Evolutionary conservation across 441 rosid genomes (phyloP).

Genomic region (Francoa sonchifolia): DNA sequence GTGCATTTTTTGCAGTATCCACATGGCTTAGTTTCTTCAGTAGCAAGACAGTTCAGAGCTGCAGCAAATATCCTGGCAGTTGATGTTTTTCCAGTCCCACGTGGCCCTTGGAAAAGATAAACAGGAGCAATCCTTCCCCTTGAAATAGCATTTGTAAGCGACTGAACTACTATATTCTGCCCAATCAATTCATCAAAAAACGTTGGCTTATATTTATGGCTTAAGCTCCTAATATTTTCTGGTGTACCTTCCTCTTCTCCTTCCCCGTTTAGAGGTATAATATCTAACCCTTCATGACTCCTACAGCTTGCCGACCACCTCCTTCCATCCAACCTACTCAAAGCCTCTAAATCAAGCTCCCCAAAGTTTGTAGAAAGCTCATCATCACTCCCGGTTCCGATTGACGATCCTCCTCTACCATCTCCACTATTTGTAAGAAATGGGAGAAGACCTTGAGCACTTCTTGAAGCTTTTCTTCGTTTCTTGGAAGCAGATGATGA

Average conservation of each 20-base stretch:
- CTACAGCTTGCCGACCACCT: conserved; percentile 90
- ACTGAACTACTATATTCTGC: conserved; percentile 81
- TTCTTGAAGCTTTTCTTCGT: conserved; percentile 40
- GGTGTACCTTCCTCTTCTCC: conserved; percentile 57
- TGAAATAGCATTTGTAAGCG: conserved; percentile 59
- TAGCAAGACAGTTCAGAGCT: conserved; percentile 66
- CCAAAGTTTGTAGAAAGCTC: conserved; percentile 84
- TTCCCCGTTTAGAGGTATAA: conserved; percentile 45
- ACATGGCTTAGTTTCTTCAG: conserved; percentile 70
- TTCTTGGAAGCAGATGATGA: conserved; percentile 39
- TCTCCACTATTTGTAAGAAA: conserved; percentile 52
- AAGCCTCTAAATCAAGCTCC: conserved; percentile 91
- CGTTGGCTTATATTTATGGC: conserved; percentile 83
- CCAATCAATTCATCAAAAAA: conserved; percentile 83
- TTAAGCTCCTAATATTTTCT: conserved; percentile 58
- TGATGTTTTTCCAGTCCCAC: conserved; percentile 94
- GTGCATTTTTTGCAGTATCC: conserved; percentile 69
- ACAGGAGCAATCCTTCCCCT: conserved; percentile 83
- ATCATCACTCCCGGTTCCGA: conserved; percentile 78
- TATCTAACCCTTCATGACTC: conserved; percentile 74
- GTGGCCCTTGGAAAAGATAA: conserved; percentile 94
- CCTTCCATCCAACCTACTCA: conserved; percentile 93
- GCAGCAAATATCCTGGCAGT: conserved; percentile 80
- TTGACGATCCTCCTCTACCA: conserved; percentile 69
- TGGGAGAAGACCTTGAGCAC: conserved; percentile 74